Conservation (phyloP, 179 eudicot species). For the Silene noctiflora region DNA sequence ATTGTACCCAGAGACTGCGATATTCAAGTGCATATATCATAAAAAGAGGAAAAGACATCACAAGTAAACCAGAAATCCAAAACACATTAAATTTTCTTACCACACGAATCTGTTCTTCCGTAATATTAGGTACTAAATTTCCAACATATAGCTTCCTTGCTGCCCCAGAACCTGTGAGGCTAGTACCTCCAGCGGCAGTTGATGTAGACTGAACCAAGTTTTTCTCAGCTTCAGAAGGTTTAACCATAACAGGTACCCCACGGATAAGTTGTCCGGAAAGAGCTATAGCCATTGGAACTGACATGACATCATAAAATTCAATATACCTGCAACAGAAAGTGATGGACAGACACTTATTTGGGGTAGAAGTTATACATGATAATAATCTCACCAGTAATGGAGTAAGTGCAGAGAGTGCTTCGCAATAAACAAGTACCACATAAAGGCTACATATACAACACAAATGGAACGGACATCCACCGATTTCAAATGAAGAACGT, state of each 20-base stretch:
- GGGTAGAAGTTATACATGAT: background rate
- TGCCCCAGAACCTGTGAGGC: conserved; percentile 60
- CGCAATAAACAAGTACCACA: background rate
- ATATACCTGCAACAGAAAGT: conserved; percentile 55
- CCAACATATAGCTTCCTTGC: conserved; percentile 86
- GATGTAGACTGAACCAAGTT: conserved; percentile 79
- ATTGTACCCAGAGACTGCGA: background rate
- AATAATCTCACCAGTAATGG: background rate
- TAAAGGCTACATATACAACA: background rate
- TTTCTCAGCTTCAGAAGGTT: conserved; percentile 95
- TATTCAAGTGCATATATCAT: background rate
- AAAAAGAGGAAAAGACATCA: background rate
- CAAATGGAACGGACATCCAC: background rate
- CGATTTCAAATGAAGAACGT: background rate
- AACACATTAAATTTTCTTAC: conserved; percentile 11
- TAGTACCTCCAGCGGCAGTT: conserved; percentile 53
- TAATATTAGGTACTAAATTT: conserved; percentile 71
- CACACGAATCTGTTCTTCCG: conserved; percentile 79
- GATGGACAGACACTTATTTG: background rate
- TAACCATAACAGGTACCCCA: conserved; percentile 85
- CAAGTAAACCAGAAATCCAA: background rate
- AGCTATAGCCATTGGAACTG: conserved; percentile 98
- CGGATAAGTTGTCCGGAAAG: conserved; percentile 85
- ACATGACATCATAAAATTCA: conserved; percentile 89
- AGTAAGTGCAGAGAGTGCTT: background rate